A percentile compares a stretch with the other conserved stretches of the same genome.
These are phyloP conservation scores for Aurantiochytrium sp. DNA, from an alignment of 108 stramenopile genomes.

Conservation along the genomic window DNA sequence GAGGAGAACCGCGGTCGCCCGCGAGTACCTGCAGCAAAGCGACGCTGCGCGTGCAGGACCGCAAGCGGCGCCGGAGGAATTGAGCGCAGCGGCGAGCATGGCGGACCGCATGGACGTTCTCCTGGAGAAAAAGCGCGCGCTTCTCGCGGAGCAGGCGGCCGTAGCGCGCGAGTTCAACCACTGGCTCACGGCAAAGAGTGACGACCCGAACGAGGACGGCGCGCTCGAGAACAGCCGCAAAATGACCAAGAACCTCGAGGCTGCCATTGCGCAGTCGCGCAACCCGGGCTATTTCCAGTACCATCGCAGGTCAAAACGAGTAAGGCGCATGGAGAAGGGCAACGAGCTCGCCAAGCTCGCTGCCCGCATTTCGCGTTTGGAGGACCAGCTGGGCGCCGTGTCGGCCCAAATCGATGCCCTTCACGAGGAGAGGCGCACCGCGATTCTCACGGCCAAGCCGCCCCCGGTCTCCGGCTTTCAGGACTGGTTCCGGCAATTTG, in stretches of 20 bases:
- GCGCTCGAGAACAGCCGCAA: slow-evolving; percentile 16
- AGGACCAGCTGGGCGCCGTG: background rate
- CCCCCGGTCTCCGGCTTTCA: background rate
- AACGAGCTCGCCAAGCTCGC: background rate
- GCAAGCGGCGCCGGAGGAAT: too few relatives aligned
- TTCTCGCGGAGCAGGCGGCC: background rate
- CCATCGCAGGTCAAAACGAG: background rate
- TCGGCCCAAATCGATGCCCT: background rate
- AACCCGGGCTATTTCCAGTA: slow-evolving; percentile 25
- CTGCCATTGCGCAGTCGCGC: background rate
- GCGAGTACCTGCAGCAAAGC: too few relatives aligned
- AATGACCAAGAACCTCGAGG: background rate
- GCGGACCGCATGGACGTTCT: background rate
- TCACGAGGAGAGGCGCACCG: background rate
- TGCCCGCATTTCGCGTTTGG: background rate
- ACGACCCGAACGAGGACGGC: background rate
- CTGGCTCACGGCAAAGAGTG: background rate
- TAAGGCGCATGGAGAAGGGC: background rate
- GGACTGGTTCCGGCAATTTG: slow-evolving; percentile 4
- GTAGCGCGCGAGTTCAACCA: slow-evolving; percentile 15
- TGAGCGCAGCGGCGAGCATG: background rate
- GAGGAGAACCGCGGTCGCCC: too few relatives aligned
- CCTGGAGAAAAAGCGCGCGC: background rate
- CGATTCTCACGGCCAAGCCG: background rate
- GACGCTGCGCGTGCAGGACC: too few relatives aligned